A percentile compares a stretch with the other conserved stretches of the same genome.
Conservation (phyloP, 176 grass and related monocot genomes). For the Hyparrhenia diplandra region DNA sequence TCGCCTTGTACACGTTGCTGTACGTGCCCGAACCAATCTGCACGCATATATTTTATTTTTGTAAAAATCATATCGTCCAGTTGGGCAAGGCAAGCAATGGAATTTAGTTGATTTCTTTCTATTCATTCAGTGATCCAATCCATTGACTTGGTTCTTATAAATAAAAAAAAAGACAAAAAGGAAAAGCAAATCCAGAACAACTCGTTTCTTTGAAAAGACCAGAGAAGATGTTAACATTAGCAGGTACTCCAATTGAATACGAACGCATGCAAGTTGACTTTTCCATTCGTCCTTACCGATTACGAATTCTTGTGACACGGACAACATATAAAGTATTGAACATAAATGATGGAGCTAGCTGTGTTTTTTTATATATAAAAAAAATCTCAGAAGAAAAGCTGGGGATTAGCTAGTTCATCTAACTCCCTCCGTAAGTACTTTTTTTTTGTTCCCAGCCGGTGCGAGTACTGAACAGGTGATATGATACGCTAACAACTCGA, state of each 20-base stretch:
- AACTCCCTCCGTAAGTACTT: no score
- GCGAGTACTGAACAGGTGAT: neutral
- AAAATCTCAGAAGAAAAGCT: neutral
- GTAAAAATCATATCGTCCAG: neutral
- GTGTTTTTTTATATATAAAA: no score
- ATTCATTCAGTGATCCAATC: neutral
- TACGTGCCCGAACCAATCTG: conserved; percentile 98
- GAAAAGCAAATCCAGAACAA: neutral
- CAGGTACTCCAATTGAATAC: neutral
- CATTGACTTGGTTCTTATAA: neutral
- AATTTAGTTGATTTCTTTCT: neutral
- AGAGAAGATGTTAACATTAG: neutral
- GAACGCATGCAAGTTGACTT: conserved; percentile 35
- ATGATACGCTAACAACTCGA: conserved; percentile 18
- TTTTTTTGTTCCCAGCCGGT: neutral
- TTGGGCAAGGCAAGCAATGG: neutral
- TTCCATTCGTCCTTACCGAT: neutral
- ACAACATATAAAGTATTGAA: conserved; percentile 28
- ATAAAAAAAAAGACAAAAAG: neutral
- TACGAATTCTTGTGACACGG: conserved; percentile 28
- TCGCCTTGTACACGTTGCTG: conserved; percentile 99
- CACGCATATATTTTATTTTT: neutral
- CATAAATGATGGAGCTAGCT: conserved; percentile 1
- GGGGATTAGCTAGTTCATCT: conserved; percentile 1
- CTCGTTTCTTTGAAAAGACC: conserved; percentile 9